Evolutionary conservation across 2,329 filamentous ascomycete species (phyloP).

Genomic region (Epichloe bromicola): DNA sequence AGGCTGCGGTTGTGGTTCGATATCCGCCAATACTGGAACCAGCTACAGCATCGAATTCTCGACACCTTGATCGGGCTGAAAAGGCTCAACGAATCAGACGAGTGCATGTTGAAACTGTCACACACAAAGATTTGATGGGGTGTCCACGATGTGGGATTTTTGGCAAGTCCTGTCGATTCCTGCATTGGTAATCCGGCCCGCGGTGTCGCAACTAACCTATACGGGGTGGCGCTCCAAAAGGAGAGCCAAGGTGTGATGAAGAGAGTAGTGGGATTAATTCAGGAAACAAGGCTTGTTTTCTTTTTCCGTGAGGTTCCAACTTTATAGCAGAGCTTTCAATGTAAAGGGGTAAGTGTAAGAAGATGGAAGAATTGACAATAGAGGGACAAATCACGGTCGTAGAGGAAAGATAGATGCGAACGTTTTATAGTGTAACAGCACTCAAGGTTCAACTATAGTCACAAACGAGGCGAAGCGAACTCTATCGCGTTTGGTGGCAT

Average conservation of each 20-base stretch:
- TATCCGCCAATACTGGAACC: too few relatives aligned
- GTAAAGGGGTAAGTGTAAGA: too few relatives aligned
- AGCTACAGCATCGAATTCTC: too few relatives aligned
- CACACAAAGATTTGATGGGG: background rate
- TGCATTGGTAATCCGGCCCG: background rate
- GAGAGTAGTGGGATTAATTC: constrained; percentile 25
- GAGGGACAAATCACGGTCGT: too few relatives aligned
- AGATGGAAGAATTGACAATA: too few relatives aligned
- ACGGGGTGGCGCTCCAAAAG: constrained; percentile 17
- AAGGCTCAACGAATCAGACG: background rate
- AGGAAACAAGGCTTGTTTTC: constrained; percentile 24
- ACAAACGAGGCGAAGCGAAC: too few relatives aligned
- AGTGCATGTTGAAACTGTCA: background rate
- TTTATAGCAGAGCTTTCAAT: constrained; percentile 20
- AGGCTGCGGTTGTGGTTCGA: background rate
- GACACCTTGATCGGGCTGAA: background rate
- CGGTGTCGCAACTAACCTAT: background rate
- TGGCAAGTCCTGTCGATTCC: background rate
- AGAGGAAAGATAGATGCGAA: too few relatives aligned
- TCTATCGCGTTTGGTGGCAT: too few relatives aligned
- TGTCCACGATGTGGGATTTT: background rate
- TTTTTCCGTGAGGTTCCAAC: constrained; percentile 26
- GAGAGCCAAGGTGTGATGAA: constrained; percentile 33
- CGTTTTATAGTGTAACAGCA: too few relatives aligned
- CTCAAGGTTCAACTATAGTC: too few relatives aligned